These are phyloP conservation scores for Pseudopyrenochaeta lycopersici DNA, from an alignment of 2,329 filamentous ascomycete species.

Conservation along the genomic window DNA sequence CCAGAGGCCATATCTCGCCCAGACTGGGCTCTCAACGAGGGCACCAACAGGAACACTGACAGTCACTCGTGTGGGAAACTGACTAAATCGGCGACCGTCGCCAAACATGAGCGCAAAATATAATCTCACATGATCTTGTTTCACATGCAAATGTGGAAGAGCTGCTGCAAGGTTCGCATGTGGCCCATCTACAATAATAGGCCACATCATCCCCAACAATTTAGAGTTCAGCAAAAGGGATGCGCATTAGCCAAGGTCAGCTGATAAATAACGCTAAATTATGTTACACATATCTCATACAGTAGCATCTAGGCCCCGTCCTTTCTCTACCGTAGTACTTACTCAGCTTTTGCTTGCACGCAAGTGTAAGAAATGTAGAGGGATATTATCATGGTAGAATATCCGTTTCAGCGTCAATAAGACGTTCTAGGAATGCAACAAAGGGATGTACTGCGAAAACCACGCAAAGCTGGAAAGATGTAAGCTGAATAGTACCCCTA, in stretches of 20 bases:
- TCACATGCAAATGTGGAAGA: neutral
- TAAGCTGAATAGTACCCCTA: too few species aligned
- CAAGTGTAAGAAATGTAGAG: too few species aligned
- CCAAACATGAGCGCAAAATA: neutral
- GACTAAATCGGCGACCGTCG: neutral
- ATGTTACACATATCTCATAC: neutral
- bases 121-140: neutral
- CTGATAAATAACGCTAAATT: neutral
- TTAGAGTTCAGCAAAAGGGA: neutral
- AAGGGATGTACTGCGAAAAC: too few species aligned
- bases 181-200: neutral
- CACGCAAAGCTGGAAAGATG: too few species aligned
- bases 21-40: neutral
- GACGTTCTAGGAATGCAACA: too few species aligned
- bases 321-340: too few species aligned
- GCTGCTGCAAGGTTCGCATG: neutral
- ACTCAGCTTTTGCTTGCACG: too few species aligned
- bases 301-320: too few species aligned
- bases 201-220: neutral
- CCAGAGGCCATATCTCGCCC: neutral
- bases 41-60: neutral
- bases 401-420: too few species aligned
- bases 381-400: too few species aligned
- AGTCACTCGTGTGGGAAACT: neutral
- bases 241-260: neutral